phyloP scores from a whole-genome alignment of 345 rosid species.

The Pistacia integerrima region DNA sequence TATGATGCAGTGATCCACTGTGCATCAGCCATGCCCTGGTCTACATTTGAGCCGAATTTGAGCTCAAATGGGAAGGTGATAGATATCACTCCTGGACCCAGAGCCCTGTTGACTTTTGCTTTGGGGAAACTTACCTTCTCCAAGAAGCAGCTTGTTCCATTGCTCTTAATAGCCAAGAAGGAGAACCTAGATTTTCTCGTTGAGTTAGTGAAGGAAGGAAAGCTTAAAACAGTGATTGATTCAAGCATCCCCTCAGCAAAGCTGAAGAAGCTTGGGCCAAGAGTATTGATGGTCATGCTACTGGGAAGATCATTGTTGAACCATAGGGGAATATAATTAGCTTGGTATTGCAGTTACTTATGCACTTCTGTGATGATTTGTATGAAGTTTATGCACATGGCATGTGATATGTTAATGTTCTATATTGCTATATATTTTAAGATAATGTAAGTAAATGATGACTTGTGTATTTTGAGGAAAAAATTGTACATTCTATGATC shows the following conservation, averaged over 20 bases:
- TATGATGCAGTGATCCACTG: slow-evolving; percentile 78
- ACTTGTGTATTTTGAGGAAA: no score
- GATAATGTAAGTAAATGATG: no score
- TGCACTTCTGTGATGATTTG: no score
- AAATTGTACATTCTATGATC: no score
- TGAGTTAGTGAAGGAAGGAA: slow-evolving; percentile 56
- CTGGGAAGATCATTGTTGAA: slow-evolving; percentile 80
- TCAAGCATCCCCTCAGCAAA: slow-evolving; percentile 52
- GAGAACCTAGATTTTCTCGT: slow-evolving; percentile 58
- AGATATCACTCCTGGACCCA: slow-evolving; percentile 54
- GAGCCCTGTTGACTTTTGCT: slow-evolving; percentile 45
- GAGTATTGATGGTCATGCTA: slow-evolving; percentile 67
- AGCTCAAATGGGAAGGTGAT: slow-evolving; percentile 62
- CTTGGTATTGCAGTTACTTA: neutral
- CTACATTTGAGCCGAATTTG: slow-evolving; percentile 66
- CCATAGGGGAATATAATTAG: slow-evolving; percentile 22
- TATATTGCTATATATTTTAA: neutral
- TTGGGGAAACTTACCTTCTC: slow-evolving; percentile 58
- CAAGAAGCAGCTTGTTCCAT: slow-evolving; percentile 68
- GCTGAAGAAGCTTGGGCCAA: slow-evolving; percentile 83
- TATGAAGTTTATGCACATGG: neutral
- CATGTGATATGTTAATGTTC: neutral
- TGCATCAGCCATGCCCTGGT: slow-evolving; percentile 60
- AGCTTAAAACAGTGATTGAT: slow-evolving; percentile 65
- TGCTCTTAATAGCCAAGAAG: slow-evolving; percentile 34